Conservation (phyloP, 1,284 basidiomycete genomes). For the Cryptococcus wingfieldii region DNA sequence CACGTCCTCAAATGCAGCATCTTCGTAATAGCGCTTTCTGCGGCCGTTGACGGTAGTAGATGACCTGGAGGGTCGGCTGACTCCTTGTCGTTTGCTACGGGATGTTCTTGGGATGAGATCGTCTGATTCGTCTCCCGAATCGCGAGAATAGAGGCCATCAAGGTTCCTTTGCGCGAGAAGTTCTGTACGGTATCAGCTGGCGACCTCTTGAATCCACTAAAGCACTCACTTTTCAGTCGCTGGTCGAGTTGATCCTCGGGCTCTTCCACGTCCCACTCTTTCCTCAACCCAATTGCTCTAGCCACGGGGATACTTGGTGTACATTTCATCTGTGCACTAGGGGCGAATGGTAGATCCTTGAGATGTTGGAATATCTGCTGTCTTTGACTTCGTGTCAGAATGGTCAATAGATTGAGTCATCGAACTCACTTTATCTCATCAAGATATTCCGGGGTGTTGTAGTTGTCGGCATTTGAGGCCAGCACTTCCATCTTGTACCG, state of each 20-base stretch:
- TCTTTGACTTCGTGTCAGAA: conserved; percentile 44
- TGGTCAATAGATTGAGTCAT: neutral
- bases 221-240: conserved; percentile 40
- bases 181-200: conserved; percentile 9
- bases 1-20: conserved; percentile 1
- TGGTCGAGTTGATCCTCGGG: conserved; percentile 47
- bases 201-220: neutral
- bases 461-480: conserved; percentile 88
- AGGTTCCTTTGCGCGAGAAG: conserved; percentile 20
- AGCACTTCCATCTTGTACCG: conserved; percentile 88
- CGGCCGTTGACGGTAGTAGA: neutral
- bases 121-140: neutral
- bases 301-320: conserved; percentile 57
- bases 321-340: conserved; percentile 81
- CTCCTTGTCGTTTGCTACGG: conserved; percentile 23
- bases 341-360: conserved; percentile 70
- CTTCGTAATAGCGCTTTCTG: neutral
- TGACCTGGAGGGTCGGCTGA: conserved; percentile 2
- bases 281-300: conserved; percentile 37
- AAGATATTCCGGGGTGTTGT: conserved; percentile 81
- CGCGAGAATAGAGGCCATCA: conserved; percentile 4
- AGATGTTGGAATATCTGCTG: conserved; percentile 72
- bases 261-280: conserved; percentile 40
- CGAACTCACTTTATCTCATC: conserved; percentile 60
- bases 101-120: conserved; percentile 10